phyloP scores from a whole-genome alignment of 305 asterid genomes.

The Fraxinus platypoda region DNA sequence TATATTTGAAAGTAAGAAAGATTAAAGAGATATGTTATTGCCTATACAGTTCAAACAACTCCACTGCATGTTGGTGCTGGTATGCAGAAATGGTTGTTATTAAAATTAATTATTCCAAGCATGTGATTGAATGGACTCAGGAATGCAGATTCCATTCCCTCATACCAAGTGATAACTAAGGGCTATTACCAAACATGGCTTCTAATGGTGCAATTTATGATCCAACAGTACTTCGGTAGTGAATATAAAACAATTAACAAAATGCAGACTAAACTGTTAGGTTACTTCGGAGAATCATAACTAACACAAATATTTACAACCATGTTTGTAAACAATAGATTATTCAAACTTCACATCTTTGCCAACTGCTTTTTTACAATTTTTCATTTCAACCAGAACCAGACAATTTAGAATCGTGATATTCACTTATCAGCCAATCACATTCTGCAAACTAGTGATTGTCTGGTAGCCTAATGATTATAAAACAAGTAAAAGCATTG shows the following conservation, averaged over 20 bases:
- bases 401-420: neutral
- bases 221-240: neutral
- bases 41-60: neutral
- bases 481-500: neutral
- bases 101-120: neutral
- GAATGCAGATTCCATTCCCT: neutral
- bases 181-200: constrained; percentile 4
- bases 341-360: neutral
- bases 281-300: neutral
- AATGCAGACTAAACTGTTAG: neutral
- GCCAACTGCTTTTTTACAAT: neutral
- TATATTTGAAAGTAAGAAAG: neutral
- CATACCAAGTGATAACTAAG: neutral
- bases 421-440: constrained; percentile 4
- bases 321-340: neutral
- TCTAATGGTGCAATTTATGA: constrained; percentile 4
- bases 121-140: neutral
- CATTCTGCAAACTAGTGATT: neutral
- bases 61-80: neutral
- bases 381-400: neutral
- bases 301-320: neutral
- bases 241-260: constrained; percentile 2
- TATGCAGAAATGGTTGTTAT: neutral
- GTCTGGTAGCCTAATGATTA: neutral
- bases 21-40: neutral